phyloP scores from a whole-genome alignment of 2,329 filamentous ascomycete species.

The Escovopsis sp. region DNA sequence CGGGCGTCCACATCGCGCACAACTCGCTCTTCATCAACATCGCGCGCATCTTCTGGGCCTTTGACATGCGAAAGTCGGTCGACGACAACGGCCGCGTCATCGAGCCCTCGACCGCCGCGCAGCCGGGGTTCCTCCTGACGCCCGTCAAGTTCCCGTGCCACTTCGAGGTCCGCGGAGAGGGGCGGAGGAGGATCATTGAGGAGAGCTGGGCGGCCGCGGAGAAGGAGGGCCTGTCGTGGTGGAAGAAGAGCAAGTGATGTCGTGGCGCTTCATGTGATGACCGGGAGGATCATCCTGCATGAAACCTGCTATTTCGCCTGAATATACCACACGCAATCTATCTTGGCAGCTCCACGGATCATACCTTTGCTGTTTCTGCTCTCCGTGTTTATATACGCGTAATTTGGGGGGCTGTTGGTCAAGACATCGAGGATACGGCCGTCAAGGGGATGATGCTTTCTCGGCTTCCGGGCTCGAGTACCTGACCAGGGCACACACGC shows the following conservation, averaged over 20 bases:
- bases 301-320: no score
- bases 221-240: neutral
- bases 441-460: neutral
- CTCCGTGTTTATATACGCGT: no score
- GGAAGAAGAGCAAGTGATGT: neutral
- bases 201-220: conserved; percentile 1
- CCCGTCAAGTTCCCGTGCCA: conserved; percentile 1
- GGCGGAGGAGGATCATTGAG: conserved; percentile 1
- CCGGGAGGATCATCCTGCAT: no score
- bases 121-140: conserved; percentile 3
- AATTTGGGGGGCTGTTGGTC: no score
- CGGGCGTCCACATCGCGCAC: conserved; percentile 40
- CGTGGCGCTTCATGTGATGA: no score
- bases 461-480: neutral
- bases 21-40: conserved; percentile 32
- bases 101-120: conserved; percentile 1
- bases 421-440: no score
- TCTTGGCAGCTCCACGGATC: no score
- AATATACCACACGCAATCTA: no score
- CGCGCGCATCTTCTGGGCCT: conserved; percentile 33
- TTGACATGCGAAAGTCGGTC: conserved; percentile 19
- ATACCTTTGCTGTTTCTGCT: no score
- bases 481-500: no score
- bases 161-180: conserved; percentile 1
- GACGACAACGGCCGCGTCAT: conserved; percentile 4